Conservation (phyloP, 352 stramenopile species). For the Pythium aristosporum region DNA sequence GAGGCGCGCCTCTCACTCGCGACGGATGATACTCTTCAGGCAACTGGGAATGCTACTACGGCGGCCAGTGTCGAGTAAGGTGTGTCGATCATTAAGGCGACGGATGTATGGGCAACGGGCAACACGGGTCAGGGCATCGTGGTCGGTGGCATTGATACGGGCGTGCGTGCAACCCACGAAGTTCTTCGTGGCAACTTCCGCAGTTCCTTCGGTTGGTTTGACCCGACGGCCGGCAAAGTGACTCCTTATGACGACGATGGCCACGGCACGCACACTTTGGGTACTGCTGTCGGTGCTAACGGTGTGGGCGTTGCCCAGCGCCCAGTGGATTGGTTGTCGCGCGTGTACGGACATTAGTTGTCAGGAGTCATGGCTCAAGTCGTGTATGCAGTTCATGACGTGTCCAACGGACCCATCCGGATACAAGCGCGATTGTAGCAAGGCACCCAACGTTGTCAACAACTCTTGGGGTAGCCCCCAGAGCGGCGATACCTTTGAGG, state of each 20-base stretch:
- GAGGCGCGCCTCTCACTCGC: background rate
- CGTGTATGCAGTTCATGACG: conserved; percentile 32
- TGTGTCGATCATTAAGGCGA: conserved; percentile 25
- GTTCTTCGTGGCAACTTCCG: conserved; percentile 39
- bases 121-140: conserved; percentile 40
- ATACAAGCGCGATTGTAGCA: conserved; percentile 4
- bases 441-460: conserved; percentile 14
- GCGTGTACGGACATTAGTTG: conserved; percentile 21
- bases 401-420: conserved; percentile 11
- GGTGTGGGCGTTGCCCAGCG: conserved; percentile 20
- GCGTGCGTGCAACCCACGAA: conserved; percentile 60
- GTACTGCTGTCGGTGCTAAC: conserved; percentile 40
- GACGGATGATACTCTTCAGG: background rate
- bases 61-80: conserved; percentile 17
- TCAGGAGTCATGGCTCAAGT: conserved; percentile 20
- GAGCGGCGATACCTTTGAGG: conserved; percentile 13
- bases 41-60: background rate
- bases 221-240: conserved; percentile 1
- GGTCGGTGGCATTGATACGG: conserved; percentile 65
- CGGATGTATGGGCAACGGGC: conserved; percentile 42
- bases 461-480: conserved; percentile 25
- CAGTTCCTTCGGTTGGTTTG: conserved; percentile 21
- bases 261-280: conserved; percentile 67
- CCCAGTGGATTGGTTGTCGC: conserved; percentile 30
- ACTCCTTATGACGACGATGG: conserved; percentile 40